Base-by-base conservation (phyloP, 805 yeast genomes). In the Barnettozyma siamensis region DNA sequence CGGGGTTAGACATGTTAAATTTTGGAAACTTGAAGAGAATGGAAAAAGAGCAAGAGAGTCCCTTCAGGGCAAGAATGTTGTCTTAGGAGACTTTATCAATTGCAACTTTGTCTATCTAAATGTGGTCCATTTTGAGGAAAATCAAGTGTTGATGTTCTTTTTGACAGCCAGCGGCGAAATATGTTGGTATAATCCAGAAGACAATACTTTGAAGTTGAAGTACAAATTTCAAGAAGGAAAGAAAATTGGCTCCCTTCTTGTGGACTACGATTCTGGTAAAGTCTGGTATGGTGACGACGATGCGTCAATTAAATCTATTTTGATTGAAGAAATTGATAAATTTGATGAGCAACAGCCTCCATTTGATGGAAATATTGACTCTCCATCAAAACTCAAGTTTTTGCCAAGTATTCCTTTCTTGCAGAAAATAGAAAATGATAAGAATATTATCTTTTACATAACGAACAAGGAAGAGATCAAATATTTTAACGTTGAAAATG, bases 1-100 rank as follows among this genome's bases (percentile, higher is more conserved):
- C 35, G 91, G 91, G 0, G 60, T 77, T 12, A 66, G 89, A 24
- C 73, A 78, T 45, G 61, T 82, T 15, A 77, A 81, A 41, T 59
- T 78, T 0, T 83, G 91, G 91, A 70, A 64, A 46, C 60, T 72
- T 30, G 68, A 63, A 27, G 60, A 46, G 15, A 53, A 47, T 29
- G 51, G 55, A 13, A 41, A 50, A 29, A 52, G 52, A 24, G 42
- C 51, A 3, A 35, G 43, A n/a, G 37, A 36, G n/a, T 61, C 66
- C 8, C 59, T 83, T 8, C 66, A 66, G 35, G 88, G 89, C 0
- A 69, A 81, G 40, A 83, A 75, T 49, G 77, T 76, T 1, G 62
- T 81, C 0, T 59, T 83, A 33, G 81, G 80, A 2, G 57, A 57
- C 7, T 65, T 64, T 29, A 59, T 77, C 13, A 69, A 72, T 43